Evolutionary conservation across 768 basidiomycete genomes (phyloP).

Genomic region (Psilocybe sp.): DNA sequence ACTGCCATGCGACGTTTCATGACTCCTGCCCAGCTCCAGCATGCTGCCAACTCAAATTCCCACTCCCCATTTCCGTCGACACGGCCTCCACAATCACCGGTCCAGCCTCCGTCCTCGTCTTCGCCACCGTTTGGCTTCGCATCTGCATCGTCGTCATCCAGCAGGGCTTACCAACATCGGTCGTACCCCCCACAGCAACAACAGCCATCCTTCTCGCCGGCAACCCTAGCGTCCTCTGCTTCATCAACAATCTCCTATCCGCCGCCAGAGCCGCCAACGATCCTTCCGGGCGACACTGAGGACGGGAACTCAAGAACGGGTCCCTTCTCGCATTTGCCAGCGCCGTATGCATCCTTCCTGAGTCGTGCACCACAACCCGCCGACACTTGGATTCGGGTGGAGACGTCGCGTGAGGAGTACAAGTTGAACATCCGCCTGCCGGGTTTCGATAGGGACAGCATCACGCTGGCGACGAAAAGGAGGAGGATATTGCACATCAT

Average conservation of each 20-base stretch:
- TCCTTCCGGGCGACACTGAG: conserved; percentile 37
- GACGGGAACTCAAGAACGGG: conserved; percentile 10
- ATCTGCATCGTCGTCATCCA: too few species aligned
- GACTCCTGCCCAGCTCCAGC: conserved; percentile 6
- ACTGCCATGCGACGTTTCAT: conserved; percentile 21
- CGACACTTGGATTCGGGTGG: conserved; percentile 65
- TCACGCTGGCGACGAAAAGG: conserved; percentile 67
- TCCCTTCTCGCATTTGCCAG: conserved; percentile 6
- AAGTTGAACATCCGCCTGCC: conserved; percentile 55
- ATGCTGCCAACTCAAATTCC: background rate
- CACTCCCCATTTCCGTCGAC: background rate
- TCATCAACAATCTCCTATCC: conserved; percentile 15
- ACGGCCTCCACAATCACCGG: background rate
- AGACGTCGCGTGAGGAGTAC: conserved; percentile 56
- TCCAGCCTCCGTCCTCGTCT: background rate
- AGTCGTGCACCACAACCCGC: conserved; percentile 49
- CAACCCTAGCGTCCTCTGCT: conserved; percentile 14
- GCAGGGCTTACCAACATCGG: too few species aligned
- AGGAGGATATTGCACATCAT: conserved; percentile 70
- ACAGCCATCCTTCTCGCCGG: too few species aligned
- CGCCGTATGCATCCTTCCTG: conserved; percentile 49
- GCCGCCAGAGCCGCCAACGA: conserved; percentile 57
- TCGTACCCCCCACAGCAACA: too few species aligned
- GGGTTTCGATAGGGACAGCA: conserved; percentile 65
- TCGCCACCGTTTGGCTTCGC: background rate